These are phyloP conservation scores for Boletus patriciae DNA, from an alignment of 768 basidiomycete genomes.

Conservation along the genomic window DNA sequence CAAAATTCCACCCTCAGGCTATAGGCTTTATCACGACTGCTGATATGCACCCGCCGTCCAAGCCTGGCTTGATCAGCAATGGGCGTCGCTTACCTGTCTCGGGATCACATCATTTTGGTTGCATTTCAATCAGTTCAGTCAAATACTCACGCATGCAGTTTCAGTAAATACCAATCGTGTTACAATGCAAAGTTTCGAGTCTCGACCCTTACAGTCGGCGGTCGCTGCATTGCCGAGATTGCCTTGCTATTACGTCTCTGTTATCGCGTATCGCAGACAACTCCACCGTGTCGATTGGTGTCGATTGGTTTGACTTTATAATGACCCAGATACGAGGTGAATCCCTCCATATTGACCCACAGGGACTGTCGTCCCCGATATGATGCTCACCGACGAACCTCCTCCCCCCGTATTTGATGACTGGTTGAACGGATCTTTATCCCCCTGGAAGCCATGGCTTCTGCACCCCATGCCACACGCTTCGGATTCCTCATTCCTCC, in stretches of 20 bases:
- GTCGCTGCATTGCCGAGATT: not conserved
- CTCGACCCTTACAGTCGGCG: not conserved
- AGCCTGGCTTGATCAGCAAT: not conserved
- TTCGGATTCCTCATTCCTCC: not conserved
- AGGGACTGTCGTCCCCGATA: not conserved
- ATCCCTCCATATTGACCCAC: not conserved
- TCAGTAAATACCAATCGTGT: not conserved
- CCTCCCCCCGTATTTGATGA: not conserved
- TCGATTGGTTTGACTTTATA: not conserved
- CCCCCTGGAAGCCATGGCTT: not conserved
- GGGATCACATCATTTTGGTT: conserved; percentile 28
- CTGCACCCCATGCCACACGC: not conserved
- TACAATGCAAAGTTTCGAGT: not conserved
- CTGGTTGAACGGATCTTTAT: no score
- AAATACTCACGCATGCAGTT: not conserved
- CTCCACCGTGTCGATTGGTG: not conserved
- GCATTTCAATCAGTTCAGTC: not conserved
- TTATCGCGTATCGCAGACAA: no score
- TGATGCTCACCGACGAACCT: not conserved
- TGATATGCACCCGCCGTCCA: conserved; percentile 20
- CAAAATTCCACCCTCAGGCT: not conserved
- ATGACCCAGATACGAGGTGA: not conserved
- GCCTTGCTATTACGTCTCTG: not conserved
- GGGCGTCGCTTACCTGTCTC: conserved; percentile 1
- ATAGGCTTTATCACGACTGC: conserved; percentile 44